Evolutionary conservation across 2,329 filamentous ascomycete species (phyloP).

Genomic region (Epichloe amarillans): DNA sequence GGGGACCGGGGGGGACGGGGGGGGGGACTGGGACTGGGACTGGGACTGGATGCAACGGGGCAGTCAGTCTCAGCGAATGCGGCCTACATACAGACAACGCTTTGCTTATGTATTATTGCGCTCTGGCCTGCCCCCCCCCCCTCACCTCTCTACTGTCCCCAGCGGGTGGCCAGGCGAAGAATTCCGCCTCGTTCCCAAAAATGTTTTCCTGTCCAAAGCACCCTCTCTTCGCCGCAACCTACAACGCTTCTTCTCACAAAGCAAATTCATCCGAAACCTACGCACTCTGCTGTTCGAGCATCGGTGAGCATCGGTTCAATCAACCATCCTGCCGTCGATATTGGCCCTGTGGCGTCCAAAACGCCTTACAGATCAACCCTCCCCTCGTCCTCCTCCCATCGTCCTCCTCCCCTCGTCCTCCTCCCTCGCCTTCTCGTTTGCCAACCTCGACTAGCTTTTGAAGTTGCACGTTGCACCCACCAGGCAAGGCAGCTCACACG

Average conservation of each 20-base stretch:
- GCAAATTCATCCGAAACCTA: neutral
- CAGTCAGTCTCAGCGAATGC: too few relatives aligned
- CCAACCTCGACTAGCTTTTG: neutral
- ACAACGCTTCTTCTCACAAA: neutral
- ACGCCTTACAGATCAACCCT: neutral
- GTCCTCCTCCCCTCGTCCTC: neutral
- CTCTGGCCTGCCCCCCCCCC: neutral
- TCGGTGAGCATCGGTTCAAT: neutral
- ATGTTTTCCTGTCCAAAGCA: slow-evolving; percentile 1
- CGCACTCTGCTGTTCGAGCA: neutral
- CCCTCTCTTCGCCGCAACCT: neutral
- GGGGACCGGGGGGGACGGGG: too few relatives aligned
- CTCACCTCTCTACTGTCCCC: neutral
- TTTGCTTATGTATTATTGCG: too few relatives aligned
- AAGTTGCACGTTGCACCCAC: neutral
- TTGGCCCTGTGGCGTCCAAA: neutral
- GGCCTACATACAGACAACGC: too few relatives aligned
- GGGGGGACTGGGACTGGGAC: too few relatives aligned
- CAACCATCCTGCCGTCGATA: neutral
- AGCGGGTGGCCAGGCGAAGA: too few relatives aligned
- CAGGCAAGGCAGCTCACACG: neutral
- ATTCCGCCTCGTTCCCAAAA: neutral
- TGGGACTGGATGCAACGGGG: too few relatives aligned
- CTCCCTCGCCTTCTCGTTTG: neutral
- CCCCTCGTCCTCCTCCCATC: neutral